Percentiles rank a stretch among this genome's conserved stretches.
Evolutionary conservation across 140 eudicot genomes (phyloP).

Genomic region (Ambrosia hybrid): DNA sequence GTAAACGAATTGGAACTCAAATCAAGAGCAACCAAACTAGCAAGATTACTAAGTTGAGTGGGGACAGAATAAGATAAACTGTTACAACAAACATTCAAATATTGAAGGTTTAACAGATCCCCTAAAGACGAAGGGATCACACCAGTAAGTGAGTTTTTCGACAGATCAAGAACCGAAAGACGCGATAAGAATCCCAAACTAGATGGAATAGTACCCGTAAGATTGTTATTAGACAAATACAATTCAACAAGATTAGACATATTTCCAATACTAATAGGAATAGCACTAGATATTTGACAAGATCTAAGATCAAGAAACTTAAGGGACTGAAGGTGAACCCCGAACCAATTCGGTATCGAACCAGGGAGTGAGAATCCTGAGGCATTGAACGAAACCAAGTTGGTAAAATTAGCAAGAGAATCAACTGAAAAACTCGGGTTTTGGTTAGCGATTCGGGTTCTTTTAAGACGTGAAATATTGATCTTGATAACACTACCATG

Average conservation of each 20-base stretch:
- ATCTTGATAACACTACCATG: constrained; percentile 64
- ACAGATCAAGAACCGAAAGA: constrained; percentile 68
- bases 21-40: constrained; percentile 65
- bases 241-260: constrained; percentile 41
- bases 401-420: constrained; percentile 67
- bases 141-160: constrained; percentile 53
- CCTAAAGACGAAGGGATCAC: constrained; percentile 57
- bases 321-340: constrained; percentile 42
- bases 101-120: constrained; percentile 40
- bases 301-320: constrained; percentile 75
- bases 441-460: constrained; percentile 60
- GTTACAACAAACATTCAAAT: constrained; percentile 58
- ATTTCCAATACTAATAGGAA: constrained; percentile 38
- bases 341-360: constrained; percentile 74
- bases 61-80: constrained; percentile 53
- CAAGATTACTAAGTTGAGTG: constrained; percentile 60
- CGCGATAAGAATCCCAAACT: constrained; percentile 51
- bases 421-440: constrained; percentile 70
- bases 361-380: constrained; percentile 64
- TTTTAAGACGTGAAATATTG: constrained; percentile 69
- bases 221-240: constrained; percentile 54
- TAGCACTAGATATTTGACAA: constrained; percentile 59
- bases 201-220: constrained; percentile 59
- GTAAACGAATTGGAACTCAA: constrained; percentile 53
- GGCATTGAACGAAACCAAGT: constrained; percentile 64